Percentiles rank a stretch among this genome's conserved stretches.
phyloP scores from a whole-genome alignment of 495 filamentous ascomycete species.

The Hypoxylon trugodes region DNA sequence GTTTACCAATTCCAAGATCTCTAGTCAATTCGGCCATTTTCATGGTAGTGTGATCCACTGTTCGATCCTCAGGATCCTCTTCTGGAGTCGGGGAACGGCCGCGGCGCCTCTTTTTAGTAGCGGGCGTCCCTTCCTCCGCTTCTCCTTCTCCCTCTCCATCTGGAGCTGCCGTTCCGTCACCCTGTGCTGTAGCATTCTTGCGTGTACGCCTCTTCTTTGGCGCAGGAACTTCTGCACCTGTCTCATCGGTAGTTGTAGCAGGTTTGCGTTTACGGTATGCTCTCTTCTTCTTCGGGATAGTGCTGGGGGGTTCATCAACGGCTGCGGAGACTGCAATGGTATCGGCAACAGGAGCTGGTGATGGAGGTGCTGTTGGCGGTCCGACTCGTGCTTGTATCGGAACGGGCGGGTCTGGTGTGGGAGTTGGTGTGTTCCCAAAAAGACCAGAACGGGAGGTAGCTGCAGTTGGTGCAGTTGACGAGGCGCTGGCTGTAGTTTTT shows the following conservation, averaged over 20 bases:
- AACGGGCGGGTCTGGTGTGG: conserved; percentile 15
- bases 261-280: conserved; percentile 34
- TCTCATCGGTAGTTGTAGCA: conserved; percentile 10
- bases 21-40: conserved; percentile 87
- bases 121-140: no score
- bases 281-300: conserved; percentile 39
- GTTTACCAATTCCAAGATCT: conserved; percentile 79
- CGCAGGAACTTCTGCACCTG: conserved; percentile 25
- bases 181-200: conserved; percentile 20
- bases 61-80: conserved; percentile 75
- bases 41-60: conserved; percentile 72
- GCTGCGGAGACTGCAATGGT: conserved; percentile 23
- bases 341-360: conserved; percentile 30
- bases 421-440: background rate
- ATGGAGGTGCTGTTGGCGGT: conserved; percentile 30
- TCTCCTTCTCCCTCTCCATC: conserved; percentile 35
- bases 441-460: background rate
- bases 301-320: conserved; percentile 10
- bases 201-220: conserved; percentile 35
- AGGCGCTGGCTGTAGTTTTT: background rate
- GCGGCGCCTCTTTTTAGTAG: conserved; percentile 47
- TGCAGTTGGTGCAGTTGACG: background rate
- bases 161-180: conserved; percentile 10
- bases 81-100: conserved; percentile 73
- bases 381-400: conserved; percentile 11